Evolutionary conservation across 352 stramenopile genomes (phyloP), one percentile per base, ranked within the genome.

Genomic region (Halophytophthora batemanensis): DNA sequence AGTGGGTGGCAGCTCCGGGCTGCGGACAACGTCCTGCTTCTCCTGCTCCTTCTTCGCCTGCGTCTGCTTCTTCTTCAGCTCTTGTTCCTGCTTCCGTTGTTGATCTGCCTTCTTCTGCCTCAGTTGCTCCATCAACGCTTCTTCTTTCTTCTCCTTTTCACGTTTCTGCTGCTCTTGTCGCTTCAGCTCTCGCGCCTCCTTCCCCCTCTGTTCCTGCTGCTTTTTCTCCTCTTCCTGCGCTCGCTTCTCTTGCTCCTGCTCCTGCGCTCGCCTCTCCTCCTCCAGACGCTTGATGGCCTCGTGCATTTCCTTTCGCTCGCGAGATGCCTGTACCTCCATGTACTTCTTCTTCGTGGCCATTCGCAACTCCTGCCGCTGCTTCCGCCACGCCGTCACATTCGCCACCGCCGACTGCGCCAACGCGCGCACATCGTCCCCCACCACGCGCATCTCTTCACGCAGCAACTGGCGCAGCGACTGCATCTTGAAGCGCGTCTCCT

Each of bases 401-500:
- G 43, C 38, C 45, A 56, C 10, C n/a, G 55, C 52, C 31, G 12
- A 11, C 41, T 43, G 23, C 0, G 45, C 43, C 34, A 52, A 11
- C 17, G 7, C 8, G 12, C 51, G 44, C 31, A 69, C 51, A 22
- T 66, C 55, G 14, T 38, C 17, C 17, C 56, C 36, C 7, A 54
- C 59, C 1, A 18, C 21, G 6, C 43, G 14, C 15, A 71, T 55
- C 48, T 64, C 47, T 6, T 46, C n/a, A 5, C 36, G 23, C 21
- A 64, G 34, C 25, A 55, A 52, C n/a, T 49, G 43, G 4, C 50
- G 41, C 15, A 61, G 22, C 0, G 14, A 13, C 17, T 21, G 8
- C 58, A 75, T 40, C 18, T 61, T 50, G 10, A 43, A 31, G 2
- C 48, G 23, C 39, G 58, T 72, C 34, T 71, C 62, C 23, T 57